These are phyloP conservation scores for Neofusicoccum kwambonambiense DNA, from an alignment of 2,329 filamentous ascomycete species.

Conservation along the genomic window DNA sequence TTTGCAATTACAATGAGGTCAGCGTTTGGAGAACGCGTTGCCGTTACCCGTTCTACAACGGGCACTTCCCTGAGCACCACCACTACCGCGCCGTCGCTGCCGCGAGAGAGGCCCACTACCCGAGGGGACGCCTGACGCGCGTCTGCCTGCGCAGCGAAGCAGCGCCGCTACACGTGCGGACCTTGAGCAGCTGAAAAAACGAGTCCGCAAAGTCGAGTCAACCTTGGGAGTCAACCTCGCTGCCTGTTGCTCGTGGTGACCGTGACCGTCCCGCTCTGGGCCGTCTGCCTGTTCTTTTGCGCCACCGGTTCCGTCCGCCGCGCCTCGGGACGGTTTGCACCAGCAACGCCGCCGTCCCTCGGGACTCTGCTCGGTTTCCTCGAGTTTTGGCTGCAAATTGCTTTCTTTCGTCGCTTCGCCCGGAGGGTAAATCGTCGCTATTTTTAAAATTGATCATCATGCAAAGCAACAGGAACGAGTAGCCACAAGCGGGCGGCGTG, in stretches of 20 bases:
- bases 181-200: neutral
- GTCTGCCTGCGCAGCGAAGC: neutral
- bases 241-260: neutral
- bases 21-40: neutral
- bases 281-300: neutral
- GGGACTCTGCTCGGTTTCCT: neutral
- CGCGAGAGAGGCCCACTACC: conserved; percentile 1
- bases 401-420: neutral
- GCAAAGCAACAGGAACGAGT: neutral
- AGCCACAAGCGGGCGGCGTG: neutral
- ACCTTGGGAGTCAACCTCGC: conserved; percentile 1
- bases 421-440: neutral
- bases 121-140: conserved; percentile 11
- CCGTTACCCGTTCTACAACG: neutral
- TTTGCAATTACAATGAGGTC: neutral
- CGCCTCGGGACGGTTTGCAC: neutral
- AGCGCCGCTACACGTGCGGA: neutral
- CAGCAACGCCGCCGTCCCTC: neutral
- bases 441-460: conserved; percentile 6
- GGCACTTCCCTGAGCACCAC: neutral
- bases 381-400: neutral
- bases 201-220: neutral
- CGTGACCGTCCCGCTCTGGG: neutral
- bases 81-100: neutral
- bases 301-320: neutral